A percentile compares a stretch with the other conserved stretches of the same genome.
Evolutionary conservation across 176 grass and related monocot genomes (phyloP).

Genomic region (Aegilops longissima): DNA sequence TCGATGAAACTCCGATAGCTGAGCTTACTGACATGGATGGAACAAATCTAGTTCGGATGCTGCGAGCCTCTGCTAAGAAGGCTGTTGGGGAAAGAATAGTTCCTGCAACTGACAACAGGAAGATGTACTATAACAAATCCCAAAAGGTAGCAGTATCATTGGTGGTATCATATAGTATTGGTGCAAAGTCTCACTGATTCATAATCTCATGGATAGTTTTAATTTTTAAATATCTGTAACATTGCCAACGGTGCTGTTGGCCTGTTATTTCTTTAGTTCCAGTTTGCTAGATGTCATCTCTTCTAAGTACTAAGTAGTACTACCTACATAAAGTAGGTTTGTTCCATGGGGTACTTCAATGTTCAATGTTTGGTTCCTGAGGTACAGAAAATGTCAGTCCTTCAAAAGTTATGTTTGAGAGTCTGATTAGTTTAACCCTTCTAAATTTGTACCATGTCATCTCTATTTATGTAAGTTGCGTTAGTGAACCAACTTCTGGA

Average conservation of each 20-base stretch:
- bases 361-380: neutral
- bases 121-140: constrained; percentile 77
- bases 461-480: neutral
- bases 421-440: constrained; percentile 10
- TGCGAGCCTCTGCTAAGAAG: constrained; percentile 89
- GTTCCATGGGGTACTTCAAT: constrained; percentile 12
- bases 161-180: constrained; percentile 14
- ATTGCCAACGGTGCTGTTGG: constrained; percentile 2
- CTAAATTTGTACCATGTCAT: neutral
- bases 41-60: constrained; percentile 89
- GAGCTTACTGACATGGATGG: constrained; percentile 86
- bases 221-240: constrained; percentile 3
- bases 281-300: neutral
- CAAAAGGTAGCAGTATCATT: constrained; percentile 58
- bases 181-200: neutral
- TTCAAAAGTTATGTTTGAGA: neutral
- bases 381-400: neutral
- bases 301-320: neutral
- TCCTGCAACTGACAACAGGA: constrained; percentile 82
- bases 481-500: neutral
- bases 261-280: neutral
- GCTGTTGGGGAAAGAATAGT: constrained; percentile 94
- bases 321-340: constrained; percentile 1
- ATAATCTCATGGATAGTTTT: constrained; percentile 11
- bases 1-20: constrained; percentile 73